Percentiles rank a stretch among this genome's conserved stretches.
Evolutionary conservation across 768 basidiomycete genomes (phyloP).

Genomic region (Coprinellus aureogranulatus): DNA sequence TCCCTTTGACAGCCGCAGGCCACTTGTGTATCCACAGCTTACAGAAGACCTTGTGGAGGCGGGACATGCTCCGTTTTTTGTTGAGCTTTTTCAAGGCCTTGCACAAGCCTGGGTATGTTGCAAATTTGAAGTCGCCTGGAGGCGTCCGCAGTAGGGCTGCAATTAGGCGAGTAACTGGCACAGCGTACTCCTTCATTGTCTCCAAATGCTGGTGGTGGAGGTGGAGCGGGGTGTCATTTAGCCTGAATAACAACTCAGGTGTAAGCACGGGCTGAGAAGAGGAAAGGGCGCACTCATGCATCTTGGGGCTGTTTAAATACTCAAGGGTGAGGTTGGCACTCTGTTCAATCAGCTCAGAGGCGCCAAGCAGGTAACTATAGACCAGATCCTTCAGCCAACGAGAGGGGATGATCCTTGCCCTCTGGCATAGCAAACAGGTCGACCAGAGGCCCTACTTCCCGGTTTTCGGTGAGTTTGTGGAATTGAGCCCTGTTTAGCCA

Average conservation of each 20-base stretch:
- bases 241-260: background rate
- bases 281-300: background rate
- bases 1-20: background rate
- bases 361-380: too few relatives aligned
- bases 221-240: slow-evolving; percentile 1
- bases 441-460: too few relatives aligned
- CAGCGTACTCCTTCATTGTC: background rate
- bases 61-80: background rate
- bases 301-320: too few relatives aligned
- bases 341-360: too few relatives aligned
- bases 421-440: background rate
- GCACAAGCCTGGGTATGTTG: background rate
- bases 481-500: background rate
- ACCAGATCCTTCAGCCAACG: too few relatives aligned
- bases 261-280: too few relatives aligned
- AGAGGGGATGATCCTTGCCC: background rate
- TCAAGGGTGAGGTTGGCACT: too few relatives aligned
- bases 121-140: background rate
- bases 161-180: background rate
- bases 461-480: background rate
- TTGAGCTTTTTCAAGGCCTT: background rate
- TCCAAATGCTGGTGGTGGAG: background rate
- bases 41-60: background rate
- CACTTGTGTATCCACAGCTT: background rate
- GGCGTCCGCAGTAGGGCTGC: background rate